Evolutionary conservation across 2,329 filamentous ascomycete species (phyloP), one percentile per base, ranked within the genome.

Genomic region (Alternaria dauci): DNA sequence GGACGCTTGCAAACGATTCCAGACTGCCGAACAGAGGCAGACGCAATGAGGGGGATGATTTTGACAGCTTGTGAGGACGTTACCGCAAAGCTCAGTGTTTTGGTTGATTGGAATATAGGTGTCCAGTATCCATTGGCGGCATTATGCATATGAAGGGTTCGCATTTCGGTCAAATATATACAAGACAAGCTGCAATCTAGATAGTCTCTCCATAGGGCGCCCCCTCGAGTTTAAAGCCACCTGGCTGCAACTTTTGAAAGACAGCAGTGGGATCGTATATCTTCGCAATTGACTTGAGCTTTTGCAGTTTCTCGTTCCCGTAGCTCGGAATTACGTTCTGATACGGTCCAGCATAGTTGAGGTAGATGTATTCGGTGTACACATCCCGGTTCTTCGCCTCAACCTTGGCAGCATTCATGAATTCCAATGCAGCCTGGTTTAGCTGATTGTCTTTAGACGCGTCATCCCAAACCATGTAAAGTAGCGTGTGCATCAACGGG

Each of bases 291-390:
- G 26, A 25, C 52, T 68, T 67, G 39, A 73, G 56, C 26, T 61
- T 70, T 18, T 63, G 60, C 41, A 73, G 52, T 43, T 80, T 83
- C 12, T 62, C 66, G 14, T 67, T 48, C 0, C 81, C 81, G 60
- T 84, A 84, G 25, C 78, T 74, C 7, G 70, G 65, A 25, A 84
- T 61, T 1, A 80, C 76, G 59, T 81, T 76, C 64, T 84, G 81
- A 61, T 74, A 79, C 57, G 75, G 71, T 44, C 75, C 75, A 11
- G 80, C 82, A 60, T 84, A 83, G 66, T 84, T 84, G 77, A 83
- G 78, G 69, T 83, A 84, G 28, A 82, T 63, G 58, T 75, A 83
- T 5, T 53, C 52, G 7, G 41, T 59, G 18, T 60, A 55, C n/a
- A 69, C 20, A 2, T 60, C 63, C 5, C 63, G 52, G 11, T 38